Base-by-base conservation (phyloP, 2,329 filamentous ascomycete genomes). In the Capronia americana region DNA sequence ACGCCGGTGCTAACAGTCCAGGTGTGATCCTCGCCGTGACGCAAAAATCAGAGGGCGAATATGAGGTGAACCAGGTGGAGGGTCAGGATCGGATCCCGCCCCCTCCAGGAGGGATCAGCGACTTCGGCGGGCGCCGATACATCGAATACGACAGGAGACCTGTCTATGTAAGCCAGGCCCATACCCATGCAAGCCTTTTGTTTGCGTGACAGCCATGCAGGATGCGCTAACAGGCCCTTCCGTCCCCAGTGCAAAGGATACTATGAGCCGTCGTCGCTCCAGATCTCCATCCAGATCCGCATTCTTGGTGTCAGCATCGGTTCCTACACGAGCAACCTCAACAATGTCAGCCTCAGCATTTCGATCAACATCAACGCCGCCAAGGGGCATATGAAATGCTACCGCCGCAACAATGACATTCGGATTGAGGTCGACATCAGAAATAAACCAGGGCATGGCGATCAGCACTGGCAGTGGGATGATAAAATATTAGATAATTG, bases 31-130 rank as follows among this genome's bases (percentile, higher is more conserved):
- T 53, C 26, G 48, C 48, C 1, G 48, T 53, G 23, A 53, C 48
- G 23, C 23, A 53, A 17, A 53, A 53, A 14, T 26, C 48, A 17
- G 48, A 24, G 23, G 48, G 48, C 23, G 48, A 53, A 8, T 53
- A 53, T 53, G 23, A 53, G 26, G 48, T 53, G 23, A 28, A 53
- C 48, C 48, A 53, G 14, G 48, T 53, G 23, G 48, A 53, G 48
- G 26, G 23, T 5, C 48, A 53, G 48, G 48, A 53, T 53, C 48
- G 20, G 23, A 28, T 53, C 48, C 48, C 48, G 5, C 38, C 38
- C 38, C 38, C 38, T 44, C 38, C 38, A 44, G 38, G 38, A 44
- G 38, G 38, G 38, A 44, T n/a, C 38, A 44, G 14, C 38, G 38
- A 44, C 5, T 6, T 44, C 38, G 38, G 17, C 38, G n/a, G 17